phyloP scores from a whole-genome alignment of 345 rosid species.

The Pseudoturritis turrita region DNA sequence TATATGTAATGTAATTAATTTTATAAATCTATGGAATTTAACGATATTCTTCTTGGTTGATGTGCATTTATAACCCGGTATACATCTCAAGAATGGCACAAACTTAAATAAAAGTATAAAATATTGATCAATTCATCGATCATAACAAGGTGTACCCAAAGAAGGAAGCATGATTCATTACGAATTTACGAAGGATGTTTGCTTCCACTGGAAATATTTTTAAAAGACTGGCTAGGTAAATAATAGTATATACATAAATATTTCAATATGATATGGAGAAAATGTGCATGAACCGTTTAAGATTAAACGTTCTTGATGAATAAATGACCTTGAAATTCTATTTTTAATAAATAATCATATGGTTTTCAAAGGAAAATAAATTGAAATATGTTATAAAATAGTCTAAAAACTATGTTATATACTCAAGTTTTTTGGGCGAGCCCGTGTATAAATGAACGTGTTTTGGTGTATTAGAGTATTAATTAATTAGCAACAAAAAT shows the following conservation, averaged over 20 bases:
- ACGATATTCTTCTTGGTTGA: slow-evolving; percentile 25
- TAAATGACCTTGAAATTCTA: neutral
- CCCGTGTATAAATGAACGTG: neutral
- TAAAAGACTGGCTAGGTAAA: neutral
- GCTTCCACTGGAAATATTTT: slow-evolving; percentile 25
- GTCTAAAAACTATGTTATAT: neutral
- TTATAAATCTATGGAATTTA: neutral
- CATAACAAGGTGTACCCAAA: slow-evolving; percentile 28
- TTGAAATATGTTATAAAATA: neutral
- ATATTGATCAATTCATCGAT: slow-evolving; percentile 21
- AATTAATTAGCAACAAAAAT: neutral
- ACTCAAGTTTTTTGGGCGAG: neutral
- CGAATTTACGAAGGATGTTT: slow-evolving; percentile 39
- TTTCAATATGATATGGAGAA: neutral
- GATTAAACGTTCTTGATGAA: neutral
- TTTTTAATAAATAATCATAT: neutral
- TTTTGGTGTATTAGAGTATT: neutral
- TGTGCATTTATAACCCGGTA: slow-evolving; percentile 18
- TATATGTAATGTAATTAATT: slow-evolving; percentile 7
- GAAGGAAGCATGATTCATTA: slow-evolving; percentile 33
- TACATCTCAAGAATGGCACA: neutral
- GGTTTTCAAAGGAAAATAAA: neutral
- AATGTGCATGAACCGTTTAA: neutral
- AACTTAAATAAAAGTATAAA: neutral
- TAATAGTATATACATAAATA: neutral